Percentiles rank a stretch among this genome's conserved stretches.
These are phyloP conservation scores for Catenaria anguillulae DNA, from an alignment of 371 early-diverging fungal genomes.

Conservation along the genomic window DNA sequence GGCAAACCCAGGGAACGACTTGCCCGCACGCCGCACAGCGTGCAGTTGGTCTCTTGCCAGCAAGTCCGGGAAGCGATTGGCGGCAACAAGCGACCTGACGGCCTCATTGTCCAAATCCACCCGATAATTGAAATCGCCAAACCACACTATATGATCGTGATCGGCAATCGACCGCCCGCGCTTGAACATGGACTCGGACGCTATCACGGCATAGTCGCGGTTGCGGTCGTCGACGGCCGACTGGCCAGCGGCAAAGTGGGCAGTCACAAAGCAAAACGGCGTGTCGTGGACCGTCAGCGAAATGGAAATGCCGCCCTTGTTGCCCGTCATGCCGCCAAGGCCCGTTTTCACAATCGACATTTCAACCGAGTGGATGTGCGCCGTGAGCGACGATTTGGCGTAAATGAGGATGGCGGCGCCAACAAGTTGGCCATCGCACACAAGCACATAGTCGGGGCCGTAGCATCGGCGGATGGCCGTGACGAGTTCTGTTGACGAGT, in stretches of 20 bases:
- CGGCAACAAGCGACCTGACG: conserved; percentile 18
- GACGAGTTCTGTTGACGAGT: neutral
- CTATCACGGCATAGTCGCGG: conserved; percentile 70
- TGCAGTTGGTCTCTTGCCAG: conserved; percentile 33
- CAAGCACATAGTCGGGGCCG: conserved; percentile 5
- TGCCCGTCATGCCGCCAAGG: conserved; percentile 36
- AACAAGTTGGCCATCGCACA: conserved; percentile 10
- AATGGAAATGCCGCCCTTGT: conserved; percentile 83
- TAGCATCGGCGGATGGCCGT: neutral
- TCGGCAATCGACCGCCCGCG: neutral
- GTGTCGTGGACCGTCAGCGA: conserved; percentile 61
- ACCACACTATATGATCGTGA: conserved; percentile 1
- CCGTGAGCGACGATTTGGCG: neutral
- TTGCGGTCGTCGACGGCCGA: conserved; percentile 65
- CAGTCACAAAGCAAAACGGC: conserved; percentile 68
- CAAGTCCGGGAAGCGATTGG: conserved; percentile 34
- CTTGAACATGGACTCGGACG: conserved; percentile 14
- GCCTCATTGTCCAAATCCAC: conserved; percentile 35
- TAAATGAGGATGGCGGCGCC: conserved; percentile 13
- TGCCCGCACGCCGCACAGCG: conserved; percentile 13
- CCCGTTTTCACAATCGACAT: conserved; percentile 5
- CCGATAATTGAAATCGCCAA: conserved; percentile 87
- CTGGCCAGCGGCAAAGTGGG: conserved; percentile 78
- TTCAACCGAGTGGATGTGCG: neutral
- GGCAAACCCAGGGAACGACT: conserved; percentile 22